These are phyloP conservation scores for Colletotrichum sp. DNA, from an alignment of 2,329 filamentous ascomycete genomes.

Conservation along the genomic window DNA sequence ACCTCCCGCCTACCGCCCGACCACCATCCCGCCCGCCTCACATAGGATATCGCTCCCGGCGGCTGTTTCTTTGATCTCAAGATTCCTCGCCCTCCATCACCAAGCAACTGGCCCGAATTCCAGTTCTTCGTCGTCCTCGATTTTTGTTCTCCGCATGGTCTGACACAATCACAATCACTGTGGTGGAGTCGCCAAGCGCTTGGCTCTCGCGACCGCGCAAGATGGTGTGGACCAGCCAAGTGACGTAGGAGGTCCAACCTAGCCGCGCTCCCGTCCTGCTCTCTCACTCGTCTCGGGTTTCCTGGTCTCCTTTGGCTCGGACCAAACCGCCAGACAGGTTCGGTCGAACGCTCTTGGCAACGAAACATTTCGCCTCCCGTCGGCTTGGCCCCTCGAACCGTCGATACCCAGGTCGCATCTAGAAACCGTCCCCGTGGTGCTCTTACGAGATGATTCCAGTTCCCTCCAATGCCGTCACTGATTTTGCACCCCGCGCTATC, in stretches of 20 bases:
- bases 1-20: not conserved
- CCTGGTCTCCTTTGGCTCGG: not conserved
- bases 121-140: not conserved
- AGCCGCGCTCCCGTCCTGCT: not conserved
- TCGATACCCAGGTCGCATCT: not conserved
- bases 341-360: constrained; percentile 6
- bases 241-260: constrained; percentile 17
- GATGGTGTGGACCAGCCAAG: constrained; percentile 18
- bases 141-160: not conserved
- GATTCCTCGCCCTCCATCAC: not conserved
- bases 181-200: constrained; percentile 17
- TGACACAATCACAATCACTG: constrained; percentile 12
- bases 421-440: not conserved
- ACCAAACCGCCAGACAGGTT: not conserved
- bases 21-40: not conserved
- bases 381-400: not conserved
- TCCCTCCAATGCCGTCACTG: constrained; percentile 6
- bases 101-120: not conserved
- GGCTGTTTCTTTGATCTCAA: not conserved
- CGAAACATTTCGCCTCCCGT: not conserved
- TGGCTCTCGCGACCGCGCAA: constrained; percentile 18
- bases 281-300: not conserved
- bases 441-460: not conserved
- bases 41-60: constrained; percentile 1
- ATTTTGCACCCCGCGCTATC: not conserved